Evolutionary conservation across 1,139 yeast species (phyloP), one percentile per base, ranked within the genome.

Genomic region (Yamadazyma friedrichii): DNA sequence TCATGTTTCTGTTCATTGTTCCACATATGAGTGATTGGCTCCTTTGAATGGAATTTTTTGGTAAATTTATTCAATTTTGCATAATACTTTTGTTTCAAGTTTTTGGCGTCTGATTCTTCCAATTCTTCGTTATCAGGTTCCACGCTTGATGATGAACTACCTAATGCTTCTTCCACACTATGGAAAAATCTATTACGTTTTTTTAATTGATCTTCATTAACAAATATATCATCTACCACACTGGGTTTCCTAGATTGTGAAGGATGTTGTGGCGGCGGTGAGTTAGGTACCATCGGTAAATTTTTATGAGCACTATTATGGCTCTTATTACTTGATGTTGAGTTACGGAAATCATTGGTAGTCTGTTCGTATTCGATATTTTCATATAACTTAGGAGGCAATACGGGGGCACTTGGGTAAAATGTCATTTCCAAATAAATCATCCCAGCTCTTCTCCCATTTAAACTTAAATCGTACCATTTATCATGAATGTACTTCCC

Each of bases 401-500:
- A 50, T 6, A 71, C 54, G 0, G 80, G 82, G 1, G 78, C 73
- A 13, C 74, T 62, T 0, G 96, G 94, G 56, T 88, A 88, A 56
- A 88, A 93, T 0, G 98, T 88, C 85, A 93, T 84, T 56, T 93
- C 98, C 41, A 94, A 65, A 60, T 84, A 91, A 1, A 93, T 79
- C 62, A 80, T 87, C 1, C 98, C 98, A 1, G 97, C 96, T 42
- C 86, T 80, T 52, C 81, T 77, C n/a, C 81, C 84, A 42, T 79
- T 80, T 55, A 79, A 78, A 30, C 70, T 67, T 46, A 93, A 67
- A 35, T 80, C 82, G 56, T 84, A 87, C 98, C 98, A 91, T 30
- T 75, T 74, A 58, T 94, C 98, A 45, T 61, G 55, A 34, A 71
- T 71, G 54, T 78, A 88, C 25, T 95, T 96, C 32, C 87, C 93